These are phyloP conservation scores for Hansenula anomala DNA, from an alignment of 1,139 yeast species.

Conservation along the genomic window DNA sequence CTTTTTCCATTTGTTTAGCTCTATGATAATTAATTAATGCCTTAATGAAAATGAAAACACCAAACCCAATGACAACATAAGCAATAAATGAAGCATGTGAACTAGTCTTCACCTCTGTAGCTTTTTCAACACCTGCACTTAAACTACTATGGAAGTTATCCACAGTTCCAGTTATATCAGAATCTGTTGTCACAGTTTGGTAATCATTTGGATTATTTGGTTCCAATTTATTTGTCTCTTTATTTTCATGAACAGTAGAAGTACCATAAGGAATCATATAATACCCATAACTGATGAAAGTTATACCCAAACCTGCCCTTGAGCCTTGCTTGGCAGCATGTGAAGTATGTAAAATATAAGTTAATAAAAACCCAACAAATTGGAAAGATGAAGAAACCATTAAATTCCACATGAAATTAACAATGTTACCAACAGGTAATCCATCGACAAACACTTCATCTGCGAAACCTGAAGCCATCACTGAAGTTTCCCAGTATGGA, in stretches of 20 bases:
- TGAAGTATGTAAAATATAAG: constrained; percentile 89
- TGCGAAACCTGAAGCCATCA: constrained; percentile 72
- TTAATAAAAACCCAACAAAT: constrained; percentile 86
- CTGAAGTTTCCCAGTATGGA: constrained; percentile 93
- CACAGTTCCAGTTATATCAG: constrained; percentile 35
- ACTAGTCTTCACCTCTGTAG: constrained; percentile 26
- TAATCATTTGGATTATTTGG: constrained; percentile 53
- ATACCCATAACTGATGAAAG: constrained; percentile 75
- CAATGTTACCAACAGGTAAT: constrained; percentile 88
- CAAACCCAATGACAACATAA: constrained; percentile 60
- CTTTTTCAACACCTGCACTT: constrained; percentile 29
- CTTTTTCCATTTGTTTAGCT: constrained; percentile 72
- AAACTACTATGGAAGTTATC: constrained; percentile 46
- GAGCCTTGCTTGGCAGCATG: constrained; percentile 98
- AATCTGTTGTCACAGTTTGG: constrained; percentile 37
- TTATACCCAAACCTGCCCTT: constrained; percentile 85
- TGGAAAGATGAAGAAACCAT: constrained; percentile 88
- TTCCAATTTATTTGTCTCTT: constrained; percentile 31
- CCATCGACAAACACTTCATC: constrained; percentile 96
- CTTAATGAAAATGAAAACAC: constrained; percentile 59
- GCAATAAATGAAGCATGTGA: constrained; percentile 38
- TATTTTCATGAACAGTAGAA: constrained; percentile 19
- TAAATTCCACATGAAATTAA: constrained; percentile 86
- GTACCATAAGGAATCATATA: constrained; percentile 49
- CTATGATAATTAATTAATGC: constrained; percentile 66